Evolutionary conservation across 305 asterid genomes (phyloP), one percentile per base, ranked within the genome.

Genomic region (Fraxinus platypoda): DNA sequence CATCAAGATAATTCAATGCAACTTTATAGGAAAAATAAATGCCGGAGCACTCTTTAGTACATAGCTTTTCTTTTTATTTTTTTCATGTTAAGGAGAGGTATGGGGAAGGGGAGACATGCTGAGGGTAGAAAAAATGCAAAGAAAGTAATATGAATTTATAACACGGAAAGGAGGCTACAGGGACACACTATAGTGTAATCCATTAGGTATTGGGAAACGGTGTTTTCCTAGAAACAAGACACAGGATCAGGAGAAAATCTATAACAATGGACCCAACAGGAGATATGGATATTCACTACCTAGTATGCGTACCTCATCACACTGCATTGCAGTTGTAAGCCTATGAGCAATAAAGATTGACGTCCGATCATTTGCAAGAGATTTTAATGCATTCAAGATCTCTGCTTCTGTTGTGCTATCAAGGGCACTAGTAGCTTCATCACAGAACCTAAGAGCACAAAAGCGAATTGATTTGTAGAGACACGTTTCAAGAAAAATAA

Each of bases 381-480:
- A 90, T 88, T 89, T 93, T 89, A 96, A 81, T 34, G 99, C 98
- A 82, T 83, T 90, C 76, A 94, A 84, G 70, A 96, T 96, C 87
- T 93, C 99, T 54, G 98, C 97, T 87, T 94, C 98, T 3, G 98
- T 96, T 57, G 99, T 90, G 96, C 98, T 96, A 73, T 96, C 98
- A 80, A 96, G 98, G 34, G 99, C 99, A 88, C 98, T 96, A 72
- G 99, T 96, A 84, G 99, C 99, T 93, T 96, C 99, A 85, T 96
- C 99, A 85, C 98, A 96, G 74, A 96, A 91, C 98, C 99, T 96
- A 80, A 84, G 81, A 46, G 70, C 41, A 83, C 49, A 81, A 70
- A 81, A 54, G 75, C 1, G 11, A 71, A 62, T 23, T 59, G 17
- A 38, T 46, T 46, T 46, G 19, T 13, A 49, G 33, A 23, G 1